Evolutionary conservation across 495 filamentous ascomycete species (phyloP).

Genomic region (Penicillium canariense): DNA sequence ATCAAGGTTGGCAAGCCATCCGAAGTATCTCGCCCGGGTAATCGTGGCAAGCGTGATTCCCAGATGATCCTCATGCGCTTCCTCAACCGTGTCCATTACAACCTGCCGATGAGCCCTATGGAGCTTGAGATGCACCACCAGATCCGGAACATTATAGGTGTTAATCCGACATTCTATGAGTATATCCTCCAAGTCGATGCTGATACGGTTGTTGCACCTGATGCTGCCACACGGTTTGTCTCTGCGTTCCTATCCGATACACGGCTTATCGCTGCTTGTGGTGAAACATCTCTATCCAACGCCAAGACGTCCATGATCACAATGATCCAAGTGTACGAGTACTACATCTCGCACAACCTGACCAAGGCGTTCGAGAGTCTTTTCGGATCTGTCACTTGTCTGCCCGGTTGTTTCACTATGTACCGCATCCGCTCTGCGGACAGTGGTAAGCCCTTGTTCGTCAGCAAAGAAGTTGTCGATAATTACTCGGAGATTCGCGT

Average conservation of each 20-base stretch:
- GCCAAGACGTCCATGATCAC: conserved; percentile 89
- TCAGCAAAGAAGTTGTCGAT: conserved; percentile 85
- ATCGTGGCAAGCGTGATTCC: conserved; percentile 98
- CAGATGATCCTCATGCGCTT: conserved; percentile 98
- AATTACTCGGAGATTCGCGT: conserved; percentile 88
- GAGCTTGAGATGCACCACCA: conserved; percentile 99
- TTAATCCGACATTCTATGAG: conserved; percentile 98
- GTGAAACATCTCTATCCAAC: conserved; percentile 91
- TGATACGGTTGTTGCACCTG: conserved; percentile 88
- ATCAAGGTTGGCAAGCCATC: conserved; percentile 98
- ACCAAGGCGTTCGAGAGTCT: conserved; percentile 98
- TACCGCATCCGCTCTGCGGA: conserved; percentile 94
- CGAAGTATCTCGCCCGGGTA: conserved; percentile 93
- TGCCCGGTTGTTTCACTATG: conserved; percentile 98
- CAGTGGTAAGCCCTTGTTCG: conserved; percentile 90
- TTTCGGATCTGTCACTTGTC: conserved; percentile 95
- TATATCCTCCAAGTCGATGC: conserved; percentile 97
- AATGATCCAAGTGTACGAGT: conserved; percentile 99
- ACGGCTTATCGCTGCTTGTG: conserved; percentile 86
- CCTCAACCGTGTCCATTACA: conserved; percentile 97
- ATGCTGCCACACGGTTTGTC: conserved; percentile 91
- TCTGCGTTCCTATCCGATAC: conserved; percentile 89
- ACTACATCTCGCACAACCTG: conserved; percentile 98
- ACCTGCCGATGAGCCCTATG: conserved; percentile 89
- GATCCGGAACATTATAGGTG: conserved; percentile 97